phyloP scores from a whole-genome alignment of 148 eudicot genomes.

The Nepenthes gracilis region DNA sequence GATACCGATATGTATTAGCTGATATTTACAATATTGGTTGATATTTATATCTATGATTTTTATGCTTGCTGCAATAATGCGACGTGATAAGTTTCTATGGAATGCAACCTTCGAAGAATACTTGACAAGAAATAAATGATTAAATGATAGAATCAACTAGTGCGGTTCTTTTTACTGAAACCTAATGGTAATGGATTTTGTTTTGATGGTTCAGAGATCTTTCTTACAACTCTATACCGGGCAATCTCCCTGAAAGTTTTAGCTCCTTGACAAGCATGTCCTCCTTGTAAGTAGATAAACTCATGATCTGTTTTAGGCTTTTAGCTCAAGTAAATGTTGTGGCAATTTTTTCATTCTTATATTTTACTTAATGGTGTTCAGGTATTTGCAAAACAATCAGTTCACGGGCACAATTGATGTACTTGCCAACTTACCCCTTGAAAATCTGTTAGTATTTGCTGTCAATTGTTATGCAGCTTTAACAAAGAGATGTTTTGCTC shows the following conservation, averaged over 20 bases:
- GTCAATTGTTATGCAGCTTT: background rate
- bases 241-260: slow-evolving; percentile 62
- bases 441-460: slow-evolving; percentile 52
- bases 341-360: background rate
- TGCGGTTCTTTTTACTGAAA: too few relatives aligned
- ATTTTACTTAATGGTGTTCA: slow-evolving; percentile 17
- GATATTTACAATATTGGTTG: too few relatives aligned
- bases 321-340: background rate
- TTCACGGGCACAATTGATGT: slow-evolving; percentile 87
- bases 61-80: too few relatives aligned
- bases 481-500: background rate
- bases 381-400: slow-evolving; percentile 90
- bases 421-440: slow-evolving; percentile 72
- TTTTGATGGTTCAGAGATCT: slow-evolving; percentile 51
- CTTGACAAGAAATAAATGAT: too few relatives aligned
- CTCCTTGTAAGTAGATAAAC: slow-evolving; percentile 45
- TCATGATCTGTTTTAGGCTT: slow-evolving; percentile 1
- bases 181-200: too few relatives aligned
- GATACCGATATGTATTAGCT: too few relatives aligned
- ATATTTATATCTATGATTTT: too few relatives aligned
- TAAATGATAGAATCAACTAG: too few relatives aligned
- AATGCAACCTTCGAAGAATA: too few relatives aligned
- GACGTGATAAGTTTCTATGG: too few relatives aligned
- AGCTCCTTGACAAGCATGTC: slow-evolving; percentile 52
- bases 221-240: slow-evolving; percentile 56